phyloP scores from a whole-genome alignment of 2,329 filamentous ascomycete species.

The Cadophora gregata region DNA sequence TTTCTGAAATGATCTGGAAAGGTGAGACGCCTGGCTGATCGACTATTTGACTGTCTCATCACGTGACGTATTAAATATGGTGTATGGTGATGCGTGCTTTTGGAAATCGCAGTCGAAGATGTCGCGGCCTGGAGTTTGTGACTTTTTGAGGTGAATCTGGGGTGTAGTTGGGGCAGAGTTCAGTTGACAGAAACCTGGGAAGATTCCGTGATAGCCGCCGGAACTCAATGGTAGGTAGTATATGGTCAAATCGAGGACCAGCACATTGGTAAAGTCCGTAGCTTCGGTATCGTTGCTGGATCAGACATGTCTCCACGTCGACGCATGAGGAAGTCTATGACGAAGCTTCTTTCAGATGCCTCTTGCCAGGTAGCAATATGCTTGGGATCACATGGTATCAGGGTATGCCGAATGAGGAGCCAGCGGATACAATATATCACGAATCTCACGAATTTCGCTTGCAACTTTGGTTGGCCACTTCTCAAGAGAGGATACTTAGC shows the following conservation, averaged over 20 bases:
- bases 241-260: neutral
- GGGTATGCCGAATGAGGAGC: too few species aligned
- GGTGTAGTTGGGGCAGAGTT: too few species aligned
- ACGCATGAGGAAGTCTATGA: neutral
- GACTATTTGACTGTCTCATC: neutral
- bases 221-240: neutral
- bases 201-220: neutral
- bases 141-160: neutral
- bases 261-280: neutral
- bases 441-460: too few species aligned
- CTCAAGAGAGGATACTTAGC: too few species aligned
- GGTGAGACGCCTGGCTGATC: neutral
- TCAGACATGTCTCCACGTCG: neutral
- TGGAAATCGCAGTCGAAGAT: too few species aligned
- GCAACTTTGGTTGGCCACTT: too few species aligned
- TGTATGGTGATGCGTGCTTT: too few species aligned
- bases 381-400: too few species aligned
- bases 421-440: too few species aligned
- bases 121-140: too few species aligned
- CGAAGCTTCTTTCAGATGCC: neutral
- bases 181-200: too few species aligned
- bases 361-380: neutral
- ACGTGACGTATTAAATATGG: too few species aligned
- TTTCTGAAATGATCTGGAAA: neutral
- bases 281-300: neutral